These are phyloP conservation scores for Ustilaginoidea virens DNA, from an alignment of 2,329 filamentous ascomycete species.

Conservation along the genomic window DNA sequence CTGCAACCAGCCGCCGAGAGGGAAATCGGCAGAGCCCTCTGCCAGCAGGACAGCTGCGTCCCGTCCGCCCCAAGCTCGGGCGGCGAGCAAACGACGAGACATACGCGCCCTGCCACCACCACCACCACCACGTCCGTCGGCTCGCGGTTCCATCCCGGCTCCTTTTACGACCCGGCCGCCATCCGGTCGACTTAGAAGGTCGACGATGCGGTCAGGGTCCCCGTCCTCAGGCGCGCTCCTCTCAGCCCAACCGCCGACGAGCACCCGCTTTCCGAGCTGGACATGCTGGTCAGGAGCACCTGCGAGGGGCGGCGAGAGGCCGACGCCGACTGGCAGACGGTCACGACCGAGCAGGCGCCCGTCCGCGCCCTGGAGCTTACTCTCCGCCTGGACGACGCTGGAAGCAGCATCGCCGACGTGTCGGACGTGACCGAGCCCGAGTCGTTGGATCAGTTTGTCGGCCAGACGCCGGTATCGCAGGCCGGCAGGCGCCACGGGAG, in stretches of 20 bases:
- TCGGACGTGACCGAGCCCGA: conserved; percentile 19
- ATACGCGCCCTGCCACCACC: conserved; percentile 3
- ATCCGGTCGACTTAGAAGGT: conserved; percentile 25
- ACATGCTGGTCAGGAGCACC: conserved; percentile 5
- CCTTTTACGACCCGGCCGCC: conserved; percentile 21
- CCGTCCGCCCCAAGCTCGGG: conserved; percentile 4
- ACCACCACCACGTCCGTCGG: background rate
- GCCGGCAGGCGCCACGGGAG: background rate
- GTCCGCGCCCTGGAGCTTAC: conserved; percentile 10
- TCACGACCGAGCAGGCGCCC: conserved; percentile 14
- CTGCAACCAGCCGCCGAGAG: conserved; percentile 23
- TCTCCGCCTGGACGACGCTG: conserved; percentile 12
- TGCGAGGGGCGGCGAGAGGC: conserved; percentile 2
- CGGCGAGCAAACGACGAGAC: too few relatives aligned
- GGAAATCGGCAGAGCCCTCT: conserved; percentile 26
- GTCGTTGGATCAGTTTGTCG: conserved; percentile 4
- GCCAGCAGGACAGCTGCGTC: conserved; percentile 11
- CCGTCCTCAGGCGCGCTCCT: conserved; percentile 10
- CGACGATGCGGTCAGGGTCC: conserved; percentile 22
- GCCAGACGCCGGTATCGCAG: background rate
- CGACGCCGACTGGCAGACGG: conserved; percentile 22
- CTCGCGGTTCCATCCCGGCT: conserved; percentile 5
- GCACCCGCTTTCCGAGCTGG: conserved; percentile 4
- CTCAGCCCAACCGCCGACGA: background rate
- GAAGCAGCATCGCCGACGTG: conserved; percentile 29